These are phyloP conservation scores for Hygrophoropsis aurantiaca DNA, from an alignment of 768 basidiomycete genomes.

Conservation along the genomic window DNA sequence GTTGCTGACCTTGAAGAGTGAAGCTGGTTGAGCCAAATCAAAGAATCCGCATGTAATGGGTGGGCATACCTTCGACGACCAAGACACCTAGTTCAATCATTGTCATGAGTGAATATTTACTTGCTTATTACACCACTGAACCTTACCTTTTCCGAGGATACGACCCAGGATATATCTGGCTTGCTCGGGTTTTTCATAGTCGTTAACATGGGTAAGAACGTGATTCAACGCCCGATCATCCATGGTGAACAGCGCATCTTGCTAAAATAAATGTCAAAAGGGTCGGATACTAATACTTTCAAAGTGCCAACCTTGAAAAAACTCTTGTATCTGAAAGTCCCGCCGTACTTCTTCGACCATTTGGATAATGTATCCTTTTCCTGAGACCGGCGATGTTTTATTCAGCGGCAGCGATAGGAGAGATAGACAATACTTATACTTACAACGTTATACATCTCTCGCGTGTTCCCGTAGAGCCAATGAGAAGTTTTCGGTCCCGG, in stretches of 20 bases:
- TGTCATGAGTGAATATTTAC: too few species aligned
- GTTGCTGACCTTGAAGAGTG: slow-evolving; percentile 22
- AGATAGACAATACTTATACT: slow-evolving; percentile 2
- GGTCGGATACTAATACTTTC: slow-evolving; percentile 33
- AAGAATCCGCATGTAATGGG: background rate
- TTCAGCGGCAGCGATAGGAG: too few species aligned
- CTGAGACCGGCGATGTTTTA: too few species aligned
- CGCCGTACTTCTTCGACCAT: slow-evolving; percentile 47
- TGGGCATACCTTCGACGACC: slow-evolving; percentile 33
- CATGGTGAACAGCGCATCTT: slow-evolving; percentile 46
- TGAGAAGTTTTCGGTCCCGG: slow-evolving; percentile 49
- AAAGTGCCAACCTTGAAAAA: too few species aligned
- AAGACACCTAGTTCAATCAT: slow-evolving; percentile 54
- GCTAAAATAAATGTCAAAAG: background rate
- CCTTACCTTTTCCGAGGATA: slow-evolving; percentile 36
- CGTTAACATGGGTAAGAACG: slow-evolving; percentile 50
- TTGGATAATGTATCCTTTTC: slow-evolving; percentile 33
- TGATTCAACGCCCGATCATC: slow-evolving; percentile 62
- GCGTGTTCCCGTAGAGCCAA: slow-evolving; percentile 49
- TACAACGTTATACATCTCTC: slow-evolving; percentile 44
- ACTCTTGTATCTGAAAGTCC: slow-evolving; percentile 40
- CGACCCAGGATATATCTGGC: slow-evolving; percentile 35
- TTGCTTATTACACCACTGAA: too few species aligned
- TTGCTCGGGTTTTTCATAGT: slow-evolving; percentile 52
- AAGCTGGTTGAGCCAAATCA: too few species aligned